Percentiles rank a stretch among this genome's conserved stretches.
These are phyloP conservation scores for Ramalina peruviana DNA, from an alignment of 495 filamentous ascomycete genomes.

Conservation along the genomic window DNA sequence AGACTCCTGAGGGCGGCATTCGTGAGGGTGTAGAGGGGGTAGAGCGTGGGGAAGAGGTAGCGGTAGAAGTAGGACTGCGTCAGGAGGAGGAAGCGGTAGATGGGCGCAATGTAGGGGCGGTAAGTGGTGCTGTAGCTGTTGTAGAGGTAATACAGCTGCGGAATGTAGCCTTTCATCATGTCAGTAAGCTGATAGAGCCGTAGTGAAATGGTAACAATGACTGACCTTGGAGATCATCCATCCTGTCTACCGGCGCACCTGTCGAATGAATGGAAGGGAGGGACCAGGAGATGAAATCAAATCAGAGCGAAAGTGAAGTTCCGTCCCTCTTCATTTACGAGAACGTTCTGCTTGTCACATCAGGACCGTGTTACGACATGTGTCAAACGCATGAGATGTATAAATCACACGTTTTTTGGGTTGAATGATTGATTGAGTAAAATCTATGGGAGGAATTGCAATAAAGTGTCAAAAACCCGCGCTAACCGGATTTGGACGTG, in stretches of 20 bases:
- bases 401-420: too few relatives aligned
- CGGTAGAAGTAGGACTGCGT: slow-evolving; percentile 24
- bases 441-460: too few relatives aligned
- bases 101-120: slow-evolving; percentile 22
- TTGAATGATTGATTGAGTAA: too few relatives aligned
- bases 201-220: neutral
- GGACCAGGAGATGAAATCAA: too few relatives aligned
- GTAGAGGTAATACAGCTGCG: slow-evolving; percentile 22
- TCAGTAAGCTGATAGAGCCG: neutral
- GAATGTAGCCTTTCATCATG: slow-evolving; percentile 24
- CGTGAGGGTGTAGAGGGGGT: slow-evolving; percentile 24
- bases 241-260: neutral
- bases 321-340: too few relatives aligned
- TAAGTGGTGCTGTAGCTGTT: slow-evolving; percentile 25
- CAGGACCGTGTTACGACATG: too few relatives aligned
- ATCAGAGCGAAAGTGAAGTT: too few relatives aligned
- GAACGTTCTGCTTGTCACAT: too few relatives aligned
- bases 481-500: too few relatives aligned
- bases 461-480: too few relatives aligned
- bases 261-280: too few relatives aligned
- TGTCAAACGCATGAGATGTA: too few relatives aligned
- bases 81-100: slow-evolving; percentile 17
- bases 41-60: slow-evolving; percentile 27
- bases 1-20: slow-evolving; percentile 28
- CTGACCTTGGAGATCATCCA: slow-evolving; percentile 11